Base-by-base conservation (phyloP, 1,284 basidiomycete species). In the Trichosporon asahii region DNA sequence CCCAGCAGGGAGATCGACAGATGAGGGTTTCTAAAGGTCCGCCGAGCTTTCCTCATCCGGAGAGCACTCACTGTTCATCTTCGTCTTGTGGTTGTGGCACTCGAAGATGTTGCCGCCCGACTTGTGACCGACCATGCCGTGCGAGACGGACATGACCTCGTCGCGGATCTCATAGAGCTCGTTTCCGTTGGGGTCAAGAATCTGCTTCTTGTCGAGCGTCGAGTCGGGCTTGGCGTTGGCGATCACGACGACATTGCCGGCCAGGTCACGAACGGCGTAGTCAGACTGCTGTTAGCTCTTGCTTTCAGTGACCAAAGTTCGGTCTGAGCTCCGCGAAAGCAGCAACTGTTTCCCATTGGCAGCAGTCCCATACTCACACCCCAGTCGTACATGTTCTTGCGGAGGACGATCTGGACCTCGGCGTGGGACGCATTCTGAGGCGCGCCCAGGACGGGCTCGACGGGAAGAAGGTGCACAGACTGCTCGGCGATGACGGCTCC, bases 351-450 rank as follows among this genome's bases (percentile, higher is more conserved):
- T n/a, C n/a, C n/a, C n/a, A n/a, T n/a, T n/a, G n/a, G n/a, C n/a
- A n/a, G n/a, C n/a, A n/a, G n/a, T n/a, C 7, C 18, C 18, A n/a
- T 46, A 53, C 49, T 53, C 49, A 53, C 49, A 27, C 57, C 57
- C 29, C 29, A 61, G 57, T 61, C 57, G 27, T 11, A 61, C 57
- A 61, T 61, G 29, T 33, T 33, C 29, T 61, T 61, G 29, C 57
- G 57, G 18, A 61, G 27, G 29, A 61, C 33, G 57, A 61, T 29
- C 57, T 29, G 27, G 15, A n/a, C n/a, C 57, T 61, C 57, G 15
- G 27, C 57, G 6, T 31, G 57, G 4, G 27, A 31, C 29, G 57
- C 57, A 31, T 29, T n/a, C 57, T 61, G 57, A 29, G 29, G 27
- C 18, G 57, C 27, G 18, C 57, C 57, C 6, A 61, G 57, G 4